phyloP scores from a whole-genome alignment of 768 basidiomycete species.

The Mycena epipterygia region DNA sequence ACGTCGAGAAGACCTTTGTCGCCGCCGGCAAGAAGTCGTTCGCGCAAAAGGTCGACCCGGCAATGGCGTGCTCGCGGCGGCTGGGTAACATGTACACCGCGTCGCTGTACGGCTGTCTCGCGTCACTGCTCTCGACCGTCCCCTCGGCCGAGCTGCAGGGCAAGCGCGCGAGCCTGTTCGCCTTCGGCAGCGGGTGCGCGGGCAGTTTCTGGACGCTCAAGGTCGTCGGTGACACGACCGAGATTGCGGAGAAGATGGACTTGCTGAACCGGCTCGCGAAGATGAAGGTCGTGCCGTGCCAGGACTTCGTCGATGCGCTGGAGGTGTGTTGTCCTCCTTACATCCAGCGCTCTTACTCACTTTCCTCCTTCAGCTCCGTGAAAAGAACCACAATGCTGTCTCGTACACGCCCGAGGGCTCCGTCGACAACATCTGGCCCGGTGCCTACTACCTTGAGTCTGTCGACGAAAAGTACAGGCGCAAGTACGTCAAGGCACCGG shows the following conservation, averaged over 20 bases:
- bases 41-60: conserved; percentile 80
- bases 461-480: conserved; percentile 94
- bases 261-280: conserved; percentile 80
- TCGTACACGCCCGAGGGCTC: conserved; percentile 89
- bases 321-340: conserved; percentile 55
- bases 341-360: neutral
- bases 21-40: conserved; percentile 82
- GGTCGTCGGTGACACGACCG: conserved; percentile 89
- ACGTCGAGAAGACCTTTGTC: conserved; percentile 95
- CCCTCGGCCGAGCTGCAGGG: conserved; percentile 77
- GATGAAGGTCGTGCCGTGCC: conserved; percentile 93
- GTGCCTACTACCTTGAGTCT: conserved; percentile 91
- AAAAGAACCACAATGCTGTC: conserved; percentile 94
- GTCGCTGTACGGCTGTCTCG: conserved; percentile 94
- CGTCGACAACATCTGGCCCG: conserved; percentile 94
- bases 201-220: conserved; percentile 91
- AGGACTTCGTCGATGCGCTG: conserved; percentile 92
- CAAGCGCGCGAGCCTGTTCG: conserved; percentile 94
- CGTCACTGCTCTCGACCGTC: conserved; percentile 84
- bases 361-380: conserved; percentile 77
- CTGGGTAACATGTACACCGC: conserved; percentile 99
- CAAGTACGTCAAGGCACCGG: conserved; percentile 70
- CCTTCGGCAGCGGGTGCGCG: conserved; percentile 97
- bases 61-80: conserved; percentile 89
- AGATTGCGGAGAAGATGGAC: conserved; percentile 87